phyloP scores from a whole-genome alignment of 495 filamentous ascomycete genomes.

The Podospora anserina region DNA sequence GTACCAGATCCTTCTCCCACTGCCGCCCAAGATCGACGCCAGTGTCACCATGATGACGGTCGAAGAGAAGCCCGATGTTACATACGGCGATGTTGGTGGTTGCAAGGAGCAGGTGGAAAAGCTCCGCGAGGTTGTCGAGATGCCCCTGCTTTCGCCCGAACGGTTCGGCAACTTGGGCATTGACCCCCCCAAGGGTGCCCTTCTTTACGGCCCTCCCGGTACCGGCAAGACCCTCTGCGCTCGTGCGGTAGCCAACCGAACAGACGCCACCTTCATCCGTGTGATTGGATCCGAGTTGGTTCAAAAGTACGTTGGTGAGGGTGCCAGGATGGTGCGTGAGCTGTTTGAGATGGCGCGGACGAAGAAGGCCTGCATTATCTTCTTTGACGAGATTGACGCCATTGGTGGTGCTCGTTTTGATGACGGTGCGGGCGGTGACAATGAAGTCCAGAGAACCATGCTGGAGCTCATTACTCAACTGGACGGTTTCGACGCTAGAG shows the following conservation, averaged over 20 bases:
- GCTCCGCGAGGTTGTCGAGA: constrained; percentile 95
- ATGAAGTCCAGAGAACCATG: constrained; percentile 99
- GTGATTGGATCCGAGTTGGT: constrained; percentile 97
- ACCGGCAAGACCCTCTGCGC: constrained; percentile 98
- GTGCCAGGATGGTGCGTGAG: constrained; percentile 96
- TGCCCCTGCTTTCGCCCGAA: constrained; percentile 93
- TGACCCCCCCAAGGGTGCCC: constrained; percentile 94
- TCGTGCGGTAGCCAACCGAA: constrained; percentile 93
- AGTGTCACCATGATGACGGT: constrained; percentile 99
- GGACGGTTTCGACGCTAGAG: constrained; percentile 94
- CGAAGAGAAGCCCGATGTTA: constrained; percentile 98
- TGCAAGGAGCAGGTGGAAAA: constrained; percentile 99
- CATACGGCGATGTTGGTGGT: constrained; percentile 96
- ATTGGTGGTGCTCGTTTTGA: constrained; percentile 98
- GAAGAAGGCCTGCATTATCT: constrained; percentile 99
- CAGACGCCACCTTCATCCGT: constrained; percentile 96
- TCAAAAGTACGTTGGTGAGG: constrained; percentile 98
- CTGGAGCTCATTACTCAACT: constrained; percentile 96
- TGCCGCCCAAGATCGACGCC: constrained; percentile 99
- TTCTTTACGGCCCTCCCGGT: constrained; percentile 94
- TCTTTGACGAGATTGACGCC: constrained; percentile 99
- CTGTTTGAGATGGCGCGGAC: constrained; percentile 99
- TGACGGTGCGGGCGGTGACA: constrained; percentile 95
- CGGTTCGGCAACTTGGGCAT: constrained; percentile 97
- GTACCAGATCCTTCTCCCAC: constrained; percentile 94